Base-by-base conservation (phyloP, 2,329 filamentous ascomycete species). In the Verticillium klebahnii region DNA sequence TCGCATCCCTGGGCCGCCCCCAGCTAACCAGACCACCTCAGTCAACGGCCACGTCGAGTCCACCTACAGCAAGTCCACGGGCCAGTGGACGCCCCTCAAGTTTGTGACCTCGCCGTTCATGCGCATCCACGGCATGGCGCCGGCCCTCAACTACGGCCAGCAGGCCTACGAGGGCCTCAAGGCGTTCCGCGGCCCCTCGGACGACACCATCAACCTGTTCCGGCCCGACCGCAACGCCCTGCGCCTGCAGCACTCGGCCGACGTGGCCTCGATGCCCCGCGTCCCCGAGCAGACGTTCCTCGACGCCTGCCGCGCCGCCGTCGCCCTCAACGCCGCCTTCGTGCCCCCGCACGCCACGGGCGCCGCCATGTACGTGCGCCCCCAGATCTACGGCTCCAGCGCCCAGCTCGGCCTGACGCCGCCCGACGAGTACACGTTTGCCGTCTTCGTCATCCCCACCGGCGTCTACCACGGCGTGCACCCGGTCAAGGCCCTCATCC, bases 141-240 rank as follows among this genome's bases (percentile, higher is more conserved):
- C 95, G 0, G 94, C 88, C 54, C 86, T 98, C 67, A 99, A 99
- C 83, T 99, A 99, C 76, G 93, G 94, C 62, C 93, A 97, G 74
- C 95, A 98, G 80, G 94, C 92, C 70, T 99, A 96, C 81, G 95
- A 99, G 75, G 95, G 95, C n/a, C 87, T 98, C 74, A 98, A 98
- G 78, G 93, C 94, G 61, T 97, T 97, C 84, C 92, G 94, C 65
- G 81, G 83, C 2, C 90, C 92, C 19, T 80, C 84, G 62, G 86
- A 90, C 74, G 73, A 81, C 63, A 77, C 78, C 63, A 93, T 98
- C 78, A 86, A 88, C 73, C 86, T 98, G 74, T 98, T 98, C 86
- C 90, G 94, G 5, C 91, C 94, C 0, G 84, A 89, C 71, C 87
- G 89, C 72, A 98, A 98, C 75, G 95, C 93, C 40, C 77, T 79